phyloP scores from a whole-genome alignment of 2,329 filamentous ascomycete genomes.

The Trichoderma aggressivum region DNA sequence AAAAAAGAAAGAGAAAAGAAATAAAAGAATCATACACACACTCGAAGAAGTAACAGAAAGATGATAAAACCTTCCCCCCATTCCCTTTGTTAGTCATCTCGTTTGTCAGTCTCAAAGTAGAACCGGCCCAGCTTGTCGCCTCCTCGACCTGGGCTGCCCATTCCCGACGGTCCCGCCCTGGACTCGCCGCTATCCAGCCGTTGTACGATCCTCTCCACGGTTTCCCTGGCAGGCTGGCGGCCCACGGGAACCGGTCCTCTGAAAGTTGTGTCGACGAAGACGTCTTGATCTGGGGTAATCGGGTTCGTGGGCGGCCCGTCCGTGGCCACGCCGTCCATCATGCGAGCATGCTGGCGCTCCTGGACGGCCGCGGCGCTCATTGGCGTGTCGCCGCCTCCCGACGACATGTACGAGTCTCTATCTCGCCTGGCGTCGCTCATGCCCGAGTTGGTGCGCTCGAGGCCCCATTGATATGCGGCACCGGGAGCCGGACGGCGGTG shows the following conservation, averaged over 20 bases:
- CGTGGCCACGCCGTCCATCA: conserved; percentile 63
- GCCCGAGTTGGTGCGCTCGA: conserved; percentile 52
- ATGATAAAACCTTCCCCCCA: background rate
- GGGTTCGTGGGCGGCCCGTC: conserved; percentile 49
- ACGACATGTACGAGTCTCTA: conserved; percentile 32
- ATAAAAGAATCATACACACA: background rate
- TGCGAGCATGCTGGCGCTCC: conserved; percentile 58
- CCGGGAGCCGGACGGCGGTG: conserved; percentile 48
- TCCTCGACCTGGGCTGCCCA: conserved; percentile 44
- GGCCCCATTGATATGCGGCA: conserved; percentile 39
- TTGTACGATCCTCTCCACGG: conserved; percentile 62
- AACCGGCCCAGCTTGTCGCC: conserved; percentile 54
- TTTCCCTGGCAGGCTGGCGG: conserved; percentile 42
- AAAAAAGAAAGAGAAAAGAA: background rate
- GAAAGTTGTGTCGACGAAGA: conserved; percentile 63
- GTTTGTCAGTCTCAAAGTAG: conserved; percentile 54
- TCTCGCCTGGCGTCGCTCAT: conserved; percentile 46
- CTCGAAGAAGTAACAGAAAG: background rate
- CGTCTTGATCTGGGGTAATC: conserved; percentile 47
- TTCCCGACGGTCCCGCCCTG: conserved; percentile 34
- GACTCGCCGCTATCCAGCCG: conserved; percentile 52
- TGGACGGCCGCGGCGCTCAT: conserved; percentile 45
- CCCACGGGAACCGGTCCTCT: conserved; percentile 51
- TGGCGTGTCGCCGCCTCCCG: conserved; percentile 39
- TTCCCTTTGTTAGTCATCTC: background rate